Evolutionary conservation across 2,329 filamentous ascomycete species (phyloP).

Genomic region (Xylaria polymorpha): DNA sequence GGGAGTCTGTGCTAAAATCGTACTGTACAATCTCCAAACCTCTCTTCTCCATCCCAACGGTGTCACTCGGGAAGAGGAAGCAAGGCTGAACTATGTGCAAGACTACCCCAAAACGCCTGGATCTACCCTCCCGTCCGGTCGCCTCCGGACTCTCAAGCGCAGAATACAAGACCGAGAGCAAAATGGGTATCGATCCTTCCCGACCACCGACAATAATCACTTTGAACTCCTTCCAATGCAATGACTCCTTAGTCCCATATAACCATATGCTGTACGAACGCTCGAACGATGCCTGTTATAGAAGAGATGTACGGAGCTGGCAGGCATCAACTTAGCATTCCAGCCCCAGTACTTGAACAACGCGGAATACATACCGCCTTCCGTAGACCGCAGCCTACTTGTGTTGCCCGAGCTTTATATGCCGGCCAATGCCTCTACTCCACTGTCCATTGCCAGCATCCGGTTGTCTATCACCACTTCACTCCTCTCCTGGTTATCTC

Average conservation of each 20-base stretch:
- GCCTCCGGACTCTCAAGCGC: conserved; percentile 1
- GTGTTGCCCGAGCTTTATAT: neutral
- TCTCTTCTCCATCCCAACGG: neutral
- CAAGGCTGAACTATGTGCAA: conserved; percentile 8
- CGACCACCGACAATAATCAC: conserved; percentile 17
- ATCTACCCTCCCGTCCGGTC: conserved; percentile 19
- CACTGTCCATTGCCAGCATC: neutral
- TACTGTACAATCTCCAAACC: neutral
- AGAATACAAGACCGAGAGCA: conserved; percentile 20
- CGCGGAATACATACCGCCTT: neutral
- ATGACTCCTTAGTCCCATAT: conserved; percentile 23
- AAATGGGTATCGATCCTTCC: conserved; percentile 37
- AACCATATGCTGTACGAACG: conserved; percentile 28
- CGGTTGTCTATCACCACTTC: neutral
- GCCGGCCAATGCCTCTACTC: conserved; percentile 1
- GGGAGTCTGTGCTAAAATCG: neutral
- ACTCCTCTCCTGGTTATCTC: conserved; percentile 18
- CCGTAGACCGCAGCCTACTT: neutral
- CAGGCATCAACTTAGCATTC: neutral
- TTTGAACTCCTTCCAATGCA: conserved; percentile 38
- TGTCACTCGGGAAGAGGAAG: neutral
- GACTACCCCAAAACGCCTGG: conserved; percentile 19
- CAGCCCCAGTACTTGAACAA: neutral
- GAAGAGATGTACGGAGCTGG: neutral
- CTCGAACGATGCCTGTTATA: conserved; percentile 4